Percentiles rank a stretch among this genome's conserved stretches.
Conservation (phyloP, 2,329 filamentous ascomycete genomes). For the Xylaria sp. region DNA sequence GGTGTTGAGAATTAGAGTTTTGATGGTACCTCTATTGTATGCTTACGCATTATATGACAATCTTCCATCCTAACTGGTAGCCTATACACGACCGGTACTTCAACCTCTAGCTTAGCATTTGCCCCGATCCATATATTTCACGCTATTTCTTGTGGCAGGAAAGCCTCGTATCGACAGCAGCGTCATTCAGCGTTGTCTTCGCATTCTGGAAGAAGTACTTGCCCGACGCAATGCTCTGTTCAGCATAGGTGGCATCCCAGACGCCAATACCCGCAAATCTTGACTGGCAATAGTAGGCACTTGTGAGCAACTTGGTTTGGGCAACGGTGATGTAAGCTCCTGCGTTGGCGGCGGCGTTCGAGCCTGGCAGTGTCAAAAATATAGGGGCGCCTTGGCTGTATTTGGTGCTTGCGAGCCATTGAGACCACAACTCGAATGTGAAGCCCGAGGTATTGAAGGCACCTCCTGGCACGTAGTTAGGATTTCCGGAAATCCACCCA, state of each 20-base stretch:
- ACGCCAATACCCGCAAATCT: constrained; percentile 60
- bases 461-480: constrained; percentile 45
- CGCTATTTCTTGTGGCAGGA: constrained; percentile 21
- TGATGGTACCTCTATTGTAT: neutral
- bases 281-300: constrained; percentile 52
- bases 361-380: constrained; percentile 58
- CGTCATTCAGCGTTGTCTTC: constrained; percentile 31
- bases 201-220: constrained; percentile 40
- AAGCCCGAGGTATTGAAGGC: constrained; percentile 47
- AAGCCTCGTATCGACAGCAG: constrained; percentile 28
- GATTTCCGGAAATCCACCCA: constrained; percentile 48
- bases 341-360: constrained; percentile 43
- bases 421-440: constrained; percentile 59
- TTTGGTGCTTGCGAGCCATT: constrained; percentile 49
- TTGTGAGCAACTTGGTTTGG: constrained; percentile 53
- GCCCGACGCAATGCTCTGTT: constrained; percentile 46
- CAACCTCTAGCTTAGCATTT: neutral
- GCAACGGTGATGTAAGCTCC: constrained; percentile 53
- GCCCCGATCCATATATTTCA: neutral
- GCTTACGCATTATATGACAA: neutral
- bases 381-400: constrained; percentile 57
- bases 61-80: too few relatives aligned
- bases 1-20: neutral
- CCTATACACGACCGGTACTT: neutral
- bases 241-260: constrained; percentile 57